A percentile compares a stretch with the other conserved stretches of the same genome.
These are phyloP conservation scores for Fraxinus angustifolia DNA, from an alignment of 305 asterid genomes.

Conservation along the genomic window DNA sequence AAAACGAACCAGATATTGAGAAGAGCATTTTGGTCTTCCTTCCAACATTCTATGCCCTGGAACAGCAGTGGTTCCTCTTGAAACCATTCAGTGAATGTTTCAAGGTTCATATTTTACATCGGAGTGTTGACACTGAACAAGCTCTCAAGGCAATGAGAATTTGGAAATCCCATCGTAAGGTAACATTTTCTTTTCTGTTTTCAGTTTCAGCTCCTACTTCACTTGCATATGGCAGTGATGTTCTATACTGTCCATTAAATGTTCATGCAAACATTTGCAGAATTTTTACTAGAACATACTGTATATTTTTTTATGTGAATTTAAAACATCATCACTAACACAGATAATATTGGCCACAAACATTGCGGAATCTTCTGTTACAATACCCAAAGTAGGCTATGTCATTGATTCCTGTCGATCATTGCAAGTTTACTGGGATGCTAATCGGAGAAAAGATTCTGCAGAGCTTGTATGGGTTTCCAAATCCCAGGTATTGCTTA, in stretches of 20 bases:
- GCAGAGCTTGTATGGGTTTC: slow-evolving; percentile 96
- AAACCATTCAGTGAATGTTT: slow-evolving; percentile 58
- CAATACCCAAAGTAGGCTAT: slow-evolving; percentile 93
- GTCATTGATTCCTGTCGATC: slow-evolving; percentile 98
- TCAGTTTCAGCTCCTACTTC: slow-evolving; percentile 15
- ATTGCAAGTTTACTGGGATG: slow-evolving; percentile 90
- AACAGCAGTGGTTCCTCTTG: slow-evolving; percentile 84
- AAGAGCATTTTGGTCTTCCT: slow-evolving; percentile 91
- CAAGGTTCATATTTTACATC: slow-evolving; percentile 87
- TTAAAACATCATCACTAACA: slow-evolving; percentile 23
- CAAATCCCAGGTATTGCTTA: slow-evolving; percentile 71
- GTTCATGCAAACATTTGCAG: slow-evolving; percentile 16
- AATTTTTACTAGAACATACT: slow-evolving; percentile 8
- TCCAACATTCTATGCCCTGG: slow-evolving; percentile 79
- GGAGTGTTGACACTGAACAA: slow-evolving; percentile 79
- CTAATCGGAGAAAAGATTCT: slow-evolving; percentile 53
- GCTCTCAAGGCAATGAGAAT: slow-evolving; percentile 88
- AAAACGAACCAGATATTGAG: slow-evolving; percentile 83
- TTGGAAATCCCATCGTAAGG: slow-evolving; percentile 87
- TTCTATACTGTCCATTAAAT: slow-evolving; percentile 14
- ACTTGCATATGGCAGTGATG: background rate
- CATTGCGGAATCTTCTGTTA: slow-evolving; percentile 98
- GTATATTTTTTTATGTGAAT: slow-evolving; percentile 13
- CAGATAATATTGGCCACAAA: slow-evolving; percentile 96
- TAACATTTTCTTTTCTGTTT: slow-evolving; percentile 25